These are phyloP conservation scores for Collybiopsis confluens DNA, from an alignment of 768 basidiomycete genomes.

Conservation along the genomic window DNA sequence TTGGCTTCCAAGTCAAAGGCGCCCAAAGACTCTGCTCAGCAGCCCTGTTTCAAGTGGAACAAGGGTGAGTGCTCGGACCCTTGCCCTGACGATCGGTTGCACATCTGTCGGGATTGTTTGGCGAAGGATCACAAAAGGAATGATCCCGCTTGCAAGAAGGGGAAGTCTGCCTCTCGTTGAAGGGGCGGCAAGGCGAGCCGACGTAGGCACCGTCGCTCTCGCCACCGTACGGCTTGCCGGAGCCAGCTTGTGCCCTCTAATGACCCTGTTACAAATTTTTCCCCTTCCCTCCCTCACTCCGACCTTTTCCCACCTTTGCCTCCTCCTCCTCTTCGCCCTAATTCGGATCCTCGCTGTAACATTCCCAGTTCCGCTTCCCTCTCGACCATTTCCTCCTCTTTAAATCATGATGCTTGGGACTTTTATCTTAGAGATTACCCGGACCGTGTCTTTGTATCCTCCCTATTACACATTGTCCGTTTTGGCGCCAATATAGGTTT, in stretches of 20 bases:
- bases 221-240: slow-evolving; percentile 12
- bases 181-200: slow-evolving; percentile 16
- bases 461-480: slow-evolving; percentile 21
- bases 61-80: slow-evolving; percentile 11
- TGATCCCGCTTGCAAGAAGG: too few species aligned
- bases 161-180: too few species aligned
- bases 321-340: slow-evolving; percentile 16
- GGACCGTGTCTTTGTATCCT: slow-evolving; percentile 20
- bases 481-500: slow-evolving; percentile 25
- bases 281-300: slow-evolving; percentile 5
- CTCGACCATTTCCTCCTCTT: slow-evolving; percentile 12
- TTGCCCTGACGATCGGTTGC: slow-evolving; percentile 10
- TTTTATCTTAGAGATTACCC: slow-evolving; percentile 23
- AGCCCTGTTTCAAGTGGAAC: too few species aligned
- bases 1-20: too few species aligned
- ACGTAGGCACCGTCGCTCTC: slow-evolving; percentile 10
- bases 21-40: too few species aligned
- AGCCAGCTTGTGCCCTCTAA: slow-evolving; percentile 11
- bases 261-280: not conserved
- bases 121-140: not conserved
- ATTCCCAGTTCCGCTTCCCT: not conserved
- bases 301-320: slow-evolving; percentile 11
- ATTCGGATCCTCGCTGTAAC: slow-evolving; percentile 22
- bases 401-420: slow-evolving; percentile 16
- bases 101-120: slow-evolving; percentile 10